Evolutionary conservation across 163 green algal genomes (phyloP).

Genomic region (Coccomyxa subellipsoidea): DNA sequence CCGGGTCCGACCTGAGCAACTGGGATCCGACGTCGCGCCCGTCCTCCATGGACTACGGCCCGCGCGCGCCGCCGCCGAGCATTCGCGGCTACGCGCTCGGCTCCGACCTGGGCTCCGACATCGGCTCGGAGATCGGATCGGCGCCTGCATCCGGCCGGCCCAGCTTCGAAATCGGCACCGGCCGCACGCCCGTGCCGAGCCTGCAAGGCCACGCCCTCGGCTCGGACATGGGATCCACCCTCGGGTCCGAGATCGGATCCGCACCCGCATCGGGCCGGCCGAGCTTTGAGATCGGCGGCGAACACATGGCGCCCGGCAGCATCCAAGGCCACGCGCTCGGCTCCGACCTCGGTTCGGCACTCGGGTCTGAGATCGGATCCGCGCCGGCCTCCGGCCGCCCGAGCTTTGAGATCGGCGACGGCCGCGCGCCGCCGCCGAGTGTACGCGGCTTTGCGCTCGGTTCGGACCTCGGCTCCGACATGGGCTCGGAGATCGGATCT

Average conservation of each 20-base stretch:
- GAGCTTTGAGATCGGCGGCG: not conserved
- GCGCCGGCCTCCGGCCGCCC: not conserved
- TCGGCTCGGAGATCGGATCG: not conserved
- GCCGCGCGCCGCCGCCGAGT: not conserved
- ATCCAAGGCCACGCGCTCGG: not conserved
- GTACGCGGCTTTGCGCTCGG: not conserved
- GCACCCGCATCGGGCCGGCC: not conserved
- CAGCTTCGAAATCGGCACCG: not conserved
- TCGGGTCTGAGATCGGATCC: not conserved
- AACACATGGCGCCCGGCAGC: not conserved
- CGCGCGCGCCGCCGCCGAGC: not conserved
- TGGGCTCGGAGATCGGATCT: not conserved
- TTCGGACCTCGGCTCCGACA: not conserved
- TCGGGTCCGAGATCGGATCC: not conserved
- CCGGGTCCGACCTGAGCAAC: not conserved
- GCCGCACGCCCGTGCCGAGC: not conserved
- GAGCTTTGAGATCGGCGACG: not conserved
- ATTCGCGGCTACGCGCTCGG: not conserved
- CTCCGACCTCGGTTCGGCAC: not conserved
- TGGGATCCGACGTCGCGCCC: not conserved
- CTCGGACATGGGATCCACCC: not conserved
- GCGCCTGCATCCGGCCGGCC: not conserved
- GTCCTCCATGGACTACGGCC: conserved; percentile 4
- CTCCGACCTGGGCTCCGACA: not conserved
- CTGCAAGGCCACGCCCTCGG: not conserved